Percentiles rank a stretch among this genome's conserved stretches.
These are phyloP conservation scores for Fonsecaea multimorphosa DNA, from an alignment of 2,329 filamentous ascomycete genomes.

Conservation along the genomic window DNA sequence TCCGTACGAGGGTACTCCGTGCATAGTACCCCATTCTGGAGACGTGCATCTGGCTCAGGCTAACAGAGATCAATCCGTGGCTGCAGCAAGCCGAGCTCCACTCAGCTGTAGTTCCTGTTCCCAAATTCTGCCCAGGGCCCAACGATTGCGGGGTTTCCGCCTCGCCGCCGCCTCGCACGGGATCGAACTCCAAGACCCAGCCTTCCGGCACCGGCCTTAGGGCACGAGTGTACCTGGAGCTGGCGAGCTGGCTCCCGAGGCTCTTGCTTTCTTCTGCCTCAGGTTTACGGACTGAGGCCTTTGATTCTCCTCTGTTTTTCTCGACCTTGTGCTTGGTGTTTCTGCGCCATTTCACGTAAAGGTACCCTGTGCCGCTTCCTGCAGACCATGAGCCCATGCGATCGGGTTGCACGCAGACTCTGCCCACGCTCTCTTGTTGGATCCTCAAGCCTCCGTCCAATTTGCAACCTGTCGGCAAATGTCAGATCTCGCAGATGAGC, in stretches of 20 bases:
- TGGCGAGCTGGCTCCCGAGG: constrained; percentile 7
- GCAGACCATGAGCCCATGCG: constrained; percentile 26
- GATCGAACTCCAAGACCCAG: constrained; percentile 6
- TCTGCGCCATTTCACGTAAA: constrained; percentile 16
- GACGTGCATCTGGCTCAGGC: neutral
- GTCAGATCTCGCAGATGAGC: constrained; percentile 39
- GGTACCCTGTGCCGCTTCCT: neutral
- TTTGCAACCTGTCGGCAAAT: constrained; percentile 35
- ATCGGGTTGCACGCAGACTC: constrained; percentile 26
- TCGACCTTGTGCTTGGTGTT: constrained; percentile 2
- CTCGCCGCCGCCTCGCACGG: neutral
- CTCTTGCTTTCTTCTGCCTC: constrained; percentile 10
- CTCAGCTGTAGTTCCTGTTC: neutral
- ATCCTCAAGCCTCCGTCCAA: constrained; percentile 18
- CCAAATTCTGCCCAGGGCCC: neutral
- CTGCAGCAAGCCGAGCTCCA: neutral
- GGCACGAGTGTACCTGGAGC: neutral
- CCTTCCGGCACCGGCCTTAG: constrained; percentile 14
- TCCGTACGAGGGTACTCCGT: neutral
- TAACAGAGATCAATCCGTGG: neutral
- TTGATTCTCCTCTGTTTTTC: neutral
- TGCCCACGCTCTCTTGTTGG: constrained; percentile 20
- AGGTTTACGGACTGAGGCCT: no score
- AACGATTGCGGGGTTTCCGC: constrained; percentile 18
- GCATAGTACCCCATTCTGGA: neutral